Evolutionary conservation across 345 rosid genomes (phyloP), one percentile per base, ranked within the genome.

Genomic region (Citrus medica): DNA sequence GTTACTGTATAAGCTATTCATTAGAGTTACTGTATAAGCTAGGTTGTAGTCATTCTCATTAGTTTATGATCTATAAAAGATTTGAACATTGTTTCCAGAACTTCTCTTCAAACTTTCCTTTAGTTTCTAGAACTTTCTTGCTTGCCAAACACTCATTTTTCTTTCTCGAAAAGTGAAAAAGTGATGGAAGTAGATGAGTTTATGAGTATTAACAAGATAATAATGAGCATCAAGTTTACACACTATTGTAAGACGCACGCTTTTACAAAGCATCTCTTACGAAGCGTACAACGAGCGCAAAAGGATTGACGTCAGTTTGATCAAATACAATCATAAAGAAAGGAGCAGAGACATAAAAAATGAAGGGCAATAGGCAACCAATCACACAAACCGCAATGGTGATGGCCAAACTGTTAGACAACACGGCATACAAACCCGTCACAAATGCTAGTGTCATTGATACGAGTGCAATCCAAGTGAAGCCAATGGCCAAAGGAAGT

Each of bases 391-490:
- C 82, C 75, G 28, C 13, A 16, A 75, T 75, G 8, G 79, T 42
- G 0, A 80, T 56, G 76, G 65, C 72, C 5, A 37, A 16, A 4
- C 3, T 37, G 27, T 55, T 9, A 0, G 13, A n/a, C 37, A 78
- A 8, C 19, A 82, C 76, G 0, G n/a, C 33, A n/a, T 48, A 74
- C 46, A 82, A 56, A n/a, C 82, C 84, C 2, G 69, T 74, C 60
- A 69, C 55, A 16, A 78, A 78, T n/a, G 81, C 84, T 16, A 55
- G 7, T 6, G 78, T 4, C 84, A 82, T 82, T 5, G 79, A 73
- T 25, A 74, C 3, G 27, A 78, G 81, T 24, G 72, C 77, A 1
- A 78, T 10, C 61, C 76, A 78, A 5, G 61, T 53, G 19, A 53
- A 30, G 42, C 38, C 16, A 53, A 53, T 32, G 10, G 74, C 62